Evolutionary conservation across 495 filamentous ascomycete species (phyloP).

Genomic region (Talaromyces trachyspermus): DNA sequence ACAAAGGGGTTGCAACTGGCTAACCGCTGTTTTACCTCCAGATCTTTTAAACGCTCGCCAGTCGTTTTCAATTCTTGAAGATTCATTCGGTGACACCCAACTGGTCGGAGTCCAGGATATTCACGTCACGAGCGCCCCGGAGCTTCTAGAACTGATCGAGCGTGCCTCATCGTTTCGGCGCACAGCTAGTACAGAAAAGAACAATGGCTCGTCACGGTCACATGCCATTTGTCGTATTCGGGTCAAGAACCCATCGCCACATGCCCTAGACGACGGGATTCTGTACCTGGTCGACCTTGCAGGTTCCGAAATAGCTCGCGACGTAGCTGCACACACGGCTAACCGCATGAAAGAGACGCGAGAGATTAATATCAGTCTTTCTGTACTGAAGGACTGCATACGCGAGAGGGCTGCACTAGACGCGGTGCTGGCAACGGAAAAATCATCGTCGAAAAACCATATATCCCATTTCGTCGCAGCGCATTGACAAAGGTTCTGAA

Average conservation of each 20-base stretch:
- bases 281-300: constrained; percentile 42
- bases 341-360: constrained; percentile 32
- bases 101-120: constrained; percentile 18
- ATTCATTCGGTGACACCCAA: constrained; percentile 24
- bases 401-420: constrained; percentile 12
- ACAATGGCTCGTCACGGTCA: constrained; percentile 38
- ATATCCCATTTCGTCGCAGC: constrained; percentile 28
- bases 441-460: constrained; percentile 13
- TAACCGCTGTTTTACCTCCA: too few species aligned
- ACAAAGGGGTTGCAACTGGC: too few species aligned
- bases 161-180: constrained; percentile 16
- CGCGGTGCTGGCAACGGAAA: not conserved
- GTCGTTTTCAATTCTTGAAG: constrained; percentile 19
- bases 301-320: constrained; percentile 32
- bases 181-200: constrained; percentile 27
- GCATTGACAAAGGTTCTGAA: constrained; percentile 31
- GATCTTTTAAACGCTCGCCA: constrained; percentile 20
- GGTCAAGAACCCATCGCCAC: constrained; percentile 22
- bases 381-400: constrained; percentile 36
- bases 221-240: constrained; percentile 42
- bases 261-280: constrained; percentile 29
- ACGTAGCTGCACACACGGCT: constrained; percentile 20
- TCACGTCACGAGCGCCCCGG: constrained; percentile 8
- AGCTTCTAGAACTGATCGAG: constrained; percentile 19
- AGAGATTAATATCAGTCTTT: constrained; percentile 41